These are phyloP conservation scores for Melianthus villosus DNA, from an alignment of 441 rosid genomes.

Conservation along the genomic window DNA sequence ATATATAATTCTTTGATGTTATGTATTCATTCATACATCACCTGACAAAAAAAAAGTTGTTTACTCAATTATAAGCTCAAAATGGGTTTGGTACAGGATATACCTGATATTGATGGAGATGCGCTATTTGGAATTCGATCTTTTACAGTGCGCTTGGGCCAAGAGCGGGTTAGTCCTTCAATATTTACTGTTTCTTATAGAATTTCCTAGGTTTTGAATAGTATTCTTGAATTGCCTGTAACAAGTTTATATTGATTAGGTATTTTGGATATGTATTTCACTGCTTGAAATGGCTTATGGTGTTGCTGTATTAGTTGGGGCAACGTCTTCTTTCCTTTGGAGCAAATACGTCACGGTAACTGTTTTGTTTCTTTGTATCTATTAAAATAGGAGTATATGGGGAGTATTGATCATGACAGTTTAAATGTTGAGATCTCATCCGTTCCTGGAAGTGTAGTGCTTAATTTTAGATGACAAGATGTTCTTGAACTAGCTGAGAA, in stretches of 20 bases:
- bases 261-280: conserved; percentile 78
- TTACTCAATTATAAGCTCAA: conserved; percentile 2
- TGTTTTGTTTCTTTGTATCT: conserved; percentile 6
- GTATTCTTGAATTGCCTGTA: neutral
- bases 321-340: conserved; percentile 55
- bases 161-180: conserved; percentile 35
- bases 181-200: neutral
- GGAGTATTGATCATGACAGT: too few relatives aligned
- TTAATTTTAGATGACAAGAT: too few relatives aligned
- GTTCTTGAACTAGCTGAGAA: too few relatives aligned
- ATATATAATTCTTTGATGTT: too few relatives aligned
- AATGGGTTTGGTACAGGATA: conserved; percentile 36
- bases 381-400: too few relatives aligned
- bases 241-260: conserved; percentile 22
- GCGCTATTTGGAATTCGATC: conserved; percentile 66
- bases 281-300: conserved; percentile 72
- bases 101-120: conserved; percentile 94
- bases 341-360: conserved; percentile 71
- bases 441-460: too few relatives aligned
- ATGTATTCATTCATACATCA: too few relatives aligned
- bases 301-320: conserved; percentile 66
- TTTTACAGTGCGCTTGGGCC: conserved; percentile 74
- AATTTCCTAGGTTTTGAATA: neutral
- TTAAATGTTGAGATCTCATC: too few relatives aligned
- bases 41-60: too few relatives aligned